phyloP scores from a whole-genome alignment of 306 rosid genomes.

The Pterocarpus santalinus region DNA sequence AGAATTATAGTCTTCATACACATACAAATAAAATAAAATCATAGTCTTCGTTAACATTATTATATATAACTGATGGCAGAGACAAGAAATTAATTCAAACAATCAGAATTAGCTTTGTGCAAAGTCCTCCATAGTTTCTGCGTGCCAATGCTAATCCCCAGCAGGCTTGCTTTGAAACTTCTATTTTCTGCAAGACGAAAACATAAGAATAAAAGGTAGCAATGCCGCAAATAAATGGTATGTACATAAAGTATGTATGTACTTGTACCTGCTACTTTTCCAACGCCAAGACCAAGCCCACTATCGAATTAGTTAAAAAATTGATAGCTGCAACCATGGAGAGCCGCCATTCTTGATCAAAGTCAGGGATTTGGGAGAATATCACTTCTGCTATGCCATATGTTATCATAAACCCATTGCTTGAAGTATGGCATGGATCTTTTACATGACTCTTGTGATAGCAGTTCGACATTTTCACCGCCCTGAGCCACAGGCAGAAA shows the following conservation, averaged over 20 bases:
- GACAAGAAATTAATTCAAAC: too few species aligned
- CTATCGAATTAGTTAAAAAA: slow-evolving; percentile 73
- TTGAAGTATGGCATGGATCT: slow-evolving; percentile 83
- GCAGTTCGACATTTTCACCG: slow-evolving; percentile 78
- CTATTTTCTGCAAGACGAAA: slow-evolving; percentile 58
- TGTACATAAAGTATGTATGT: background rate
- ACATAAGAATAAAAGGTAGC: background rate
- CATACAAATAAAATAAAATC: too few species aligned
- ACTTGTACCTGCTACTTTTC: slow-evolving; percentile 69
- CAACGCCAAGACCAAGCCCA: slow-evolving; percentile 74
- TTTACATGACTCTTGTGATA: slow-evolving; percentile 73
- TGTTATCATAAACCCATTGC: slow-evolving; percentile 79
- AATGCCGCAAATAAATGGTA: background rate
- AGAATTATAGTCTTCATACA: too few species aligned
- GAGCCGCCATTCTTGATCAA: slow-evolving; percentile 83
- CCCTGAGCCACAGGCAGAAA: slow-evolving; percentile 47
- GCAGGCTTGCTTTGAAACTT: slow-evolving; percentile 65
- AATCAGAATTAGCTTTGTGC: slow-evolving; percentile 31
- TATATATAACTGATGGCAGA: too few species aligned
- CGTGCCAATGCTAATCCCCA: slow-evolving; percentile 75
- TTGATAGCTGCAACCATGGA: slow-evolving; percentile 80
- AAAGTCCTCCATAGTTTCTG: slow-evolving; percentile 79
- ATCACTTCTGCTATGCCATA: slow-evolving; percentile 71
- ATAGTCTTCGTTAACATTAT: too few species aligned
- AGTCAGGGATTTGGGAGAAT: slow-evolving; percentile 79